A percentile compares a stretch with the other conserved stretches of the same genome.
phyloP scores from a whole-genome alignment of 495 filamentous ascomycete species.

The Penicillium flavigenum region DNA sequence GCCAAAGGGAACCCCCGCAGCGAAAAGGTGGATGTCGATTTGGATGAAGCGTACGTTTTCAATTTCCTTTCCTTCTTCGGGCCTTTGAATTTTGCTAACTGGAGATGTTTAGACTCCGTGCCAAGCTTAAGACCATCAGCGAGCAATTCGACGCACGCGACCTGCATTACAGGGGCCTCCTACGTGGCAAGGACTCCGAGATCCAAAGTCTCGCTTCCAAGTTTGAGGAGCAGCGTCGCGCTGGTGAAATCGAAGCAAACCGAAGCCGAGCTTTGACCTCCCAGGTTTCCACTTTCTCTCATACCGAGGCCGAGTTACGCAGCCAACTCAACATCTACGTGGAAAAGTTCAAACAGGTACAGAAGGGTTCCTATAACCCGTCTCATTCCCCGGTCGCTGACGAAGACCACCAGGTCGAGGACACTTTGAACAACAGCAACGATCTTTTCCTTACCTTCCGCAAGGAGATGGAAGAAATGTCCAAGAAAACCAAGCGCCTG shows the following conservation, averaged over 20 bases:
- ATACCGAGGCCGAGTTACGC: constrained; percentile 89
- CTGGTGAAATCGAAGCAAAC: constrained; percentile 73
- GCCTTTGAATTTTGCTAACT: constrained; percentile 14
- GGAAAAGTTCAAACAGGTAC: constrained; percentile 99
- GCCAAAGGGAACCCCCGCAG: constrained; percentile 74
- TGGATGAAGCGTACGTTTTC: constrained; percentile 75
- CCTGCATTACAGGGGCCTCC: constrained; percentile 80
- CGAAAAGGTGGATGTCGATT: constrained; percentile 72
- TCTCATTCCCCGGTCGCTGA: constrained; percentile 25
- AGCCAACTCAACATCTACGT: constrained; percentile 98
- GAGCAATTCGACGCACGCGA: constrained; percentile 96
- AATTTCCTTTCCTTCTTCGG: not conserved
- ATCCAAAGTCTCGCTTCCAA: constrained; percentile 85
- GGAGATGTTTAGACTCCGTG: constrained; percentile 63
- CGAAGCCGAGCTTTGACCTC: constrained; percentile 80
- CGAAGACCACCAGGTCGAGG: constrained; percentile 73
- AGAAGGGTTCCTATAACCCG: constrained; percentile 23
- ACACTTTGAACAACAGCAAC: constrained; percentile 98
- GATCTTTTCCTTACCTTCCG: constrained; percentile 97
- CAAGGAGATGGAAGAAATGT: constrained; percentile 99
- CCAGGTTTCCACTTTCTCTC: constrained; percentile 93
- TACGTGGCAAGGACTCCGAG: constrained; percentile 95
- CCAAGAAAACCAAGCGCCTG: constrained; percentile 95
- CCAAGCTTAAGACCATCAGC: constrained; percentile 87
- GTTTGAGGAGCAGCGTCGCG: constrained; percentile 84